Conservation (phyloP, 305 asterid species). For the Andrographis paniculata region DNA sequence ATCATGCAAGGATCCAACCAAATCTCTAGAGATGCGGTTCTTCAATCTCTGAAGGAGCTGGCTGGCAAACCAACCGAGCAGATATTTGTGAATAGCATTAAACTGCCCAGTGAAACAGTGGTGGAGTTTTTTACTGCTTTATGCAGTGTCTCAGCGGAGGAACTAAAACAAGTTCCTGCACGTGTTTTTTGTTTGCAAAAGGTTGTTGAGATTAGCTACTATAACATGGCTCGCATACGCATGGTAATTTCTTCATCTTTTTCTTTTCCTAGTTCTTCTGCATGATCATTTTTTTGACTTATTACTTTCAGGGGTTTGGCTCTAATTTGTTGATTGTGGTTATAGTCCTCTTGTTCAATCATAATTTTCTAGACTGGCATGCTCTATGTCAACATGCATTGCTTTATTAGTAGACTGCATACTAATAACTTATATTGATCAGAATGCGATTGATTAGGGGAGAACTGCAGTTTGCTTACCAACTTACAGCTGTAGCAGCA, state of each 20-base stretch:
- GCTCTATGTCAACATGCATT: not conserved
- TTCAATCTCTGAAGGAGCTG: constrained; percentile 91
- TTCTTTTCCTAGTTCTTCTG: constrained; percentile 2
- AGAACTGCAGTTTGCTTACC: no score
- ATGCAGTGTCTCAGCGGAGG: constrained; percentile 97
- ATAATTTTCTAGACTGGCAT: not conserved
- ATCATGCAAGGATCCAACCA: constrained; percentile 99
- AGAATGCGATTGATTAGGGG: no score
- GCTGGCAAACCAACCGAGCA: constrained; percentile 93
- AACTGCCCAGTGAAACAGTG: constrained; percentile 94
- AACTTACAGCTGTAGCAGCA: no score
- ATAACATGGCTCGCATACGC: constrained; percentile 98
- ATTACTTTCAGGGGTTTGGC: constrained; percentile 19
- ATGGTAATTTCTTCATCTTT: constrained; percentile 61
- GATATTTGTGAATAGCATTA: constrained; percentile 89
- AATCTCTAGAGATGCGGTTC: constrained; percentile 82
- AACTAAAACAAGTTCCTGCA: constrained; percentile 87
- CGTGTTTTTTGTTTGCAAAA: constrained; percentile 99
- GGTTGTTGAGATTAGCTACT: constrained; percentile 98
- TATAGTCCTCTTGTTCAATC: not conserved
- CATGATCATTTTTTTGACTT: not conserved
- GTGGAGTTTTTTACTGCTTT: constrained; percentile 95
- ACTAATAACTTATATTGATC: no score
- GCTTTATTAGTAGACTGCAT: not conserved
- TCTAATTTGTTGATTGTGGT: constrained; percentile 11